Conservation (phyloP, 148 eudicot genomes). For the Heliosperma pusillum region DNA sequence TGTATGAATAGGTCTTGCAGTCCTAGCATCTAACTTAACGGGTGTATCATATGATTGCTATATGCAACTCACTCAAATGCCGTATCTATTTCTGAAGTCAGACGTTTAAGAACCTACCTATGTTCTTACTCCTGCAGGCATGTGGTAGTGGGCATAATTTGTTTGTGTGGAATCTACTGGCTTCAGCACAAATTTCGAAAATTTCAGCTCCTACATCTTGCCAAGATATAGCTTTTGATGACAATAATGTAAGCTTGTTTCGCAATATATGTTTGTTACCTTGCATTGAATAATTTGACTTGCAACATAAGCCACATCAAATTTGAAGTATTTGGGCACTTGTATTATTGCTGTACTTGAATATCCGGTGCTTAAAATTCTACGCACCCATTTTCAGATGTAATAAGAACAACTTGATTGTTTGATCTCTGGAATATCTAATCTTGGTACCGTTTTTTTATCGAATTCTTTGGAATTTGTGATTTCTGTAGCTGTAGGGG, state of each 20-base stretch:
- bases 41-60: conserved; percentile 1
- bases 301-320: background rate
- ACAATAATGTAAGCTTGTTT: conserved; percentile 64
- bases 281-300: background rate
- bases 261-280: conserved; percentile 3
- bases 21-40: background rate
- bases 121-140: conserved; percentile 44
- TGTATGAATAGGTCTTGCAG: background rate
- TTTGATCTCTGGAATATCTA: background rate
- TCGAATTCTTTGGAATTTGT: background rate
- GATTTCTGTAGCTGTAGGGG: background rate
- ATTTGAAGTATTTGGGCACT: background rate
- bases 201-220: conserved; percentile 42
- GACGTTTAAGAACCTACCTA: conserved; percentile 15
- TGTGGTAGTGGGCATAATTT: conserved; percentile 75
- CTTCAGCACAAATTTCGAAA: conserved; percentile 67
- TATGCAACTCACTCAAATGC: background rate
- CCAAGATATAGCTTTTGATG: conserved; percentile 81
- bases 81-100: conserved; percentile 4
- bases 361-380: background rate
- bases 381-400: background rate
- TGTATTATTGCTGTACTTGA: background rate
- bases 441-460: background rate
- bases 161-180: conserved; percentile 86
- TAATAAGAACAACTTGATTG: background rate